Evolutionary conservation across 345 rosid species (phyloP), one percentile per base, ranked within the genome.

Genomic region (Rubroshorea leprosula): DNA sequence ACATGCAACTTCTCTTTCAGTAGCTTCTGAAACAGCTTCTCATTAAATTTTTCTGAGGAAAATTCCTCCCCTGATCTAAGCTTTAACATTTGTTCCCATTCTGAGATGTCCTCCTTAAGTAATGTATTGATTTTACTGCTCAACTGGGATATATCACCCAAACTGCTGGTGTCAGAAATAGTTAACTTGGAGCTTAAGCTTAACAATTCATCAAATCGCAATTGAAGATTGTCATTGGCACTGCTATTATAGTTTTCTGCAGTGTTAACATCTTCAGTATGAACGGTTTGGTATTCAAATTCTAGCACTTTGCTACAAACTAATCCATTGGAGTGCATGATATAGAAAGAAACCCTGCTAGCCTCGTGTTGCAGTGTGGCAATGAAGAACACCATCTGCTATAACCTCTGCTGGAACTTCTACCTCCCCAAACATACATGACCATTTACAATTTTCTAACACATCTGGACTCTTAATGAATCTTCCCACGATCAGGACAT

Each of bases 261-360:
- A 52, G 57, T 22, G 60, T 76, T 71, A 53, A 66, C 49, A 56
- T 53, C 76, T 61, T 62, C 81, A 62, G 54, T 46, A 51, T 68
- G 69, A 59, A 15, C 57, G 35, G 46, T 68, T 56, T 75, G 83
- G 63, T 71, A 93, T 65, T 93, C 99, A 68, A 93, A 93, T 70
- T 89, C 99, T 59, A 90, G 86, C 68, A 89, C 88, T 78, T 93
- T 96, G 43, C 99, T 93, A 70, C 99, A 93, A 23, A 97, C 97
- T 73, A 85, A 65, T 67, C 94, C 82, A 72, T 93, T 90, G 68
- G 96, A 93, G 76, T 91, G 72, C 58, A 96, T 87, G 48, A 93
- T 78, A 46, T 93, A 93, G 68, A 93, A 93, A 19, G 97, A 97
- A 73, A 93, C 88, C 68, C 77, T 74, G 48, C 92, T 96, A 60